Evolutionary conservation across 208 protist species (phyloP).

Genomic region (Trypanosoma cruzi): DNA sequence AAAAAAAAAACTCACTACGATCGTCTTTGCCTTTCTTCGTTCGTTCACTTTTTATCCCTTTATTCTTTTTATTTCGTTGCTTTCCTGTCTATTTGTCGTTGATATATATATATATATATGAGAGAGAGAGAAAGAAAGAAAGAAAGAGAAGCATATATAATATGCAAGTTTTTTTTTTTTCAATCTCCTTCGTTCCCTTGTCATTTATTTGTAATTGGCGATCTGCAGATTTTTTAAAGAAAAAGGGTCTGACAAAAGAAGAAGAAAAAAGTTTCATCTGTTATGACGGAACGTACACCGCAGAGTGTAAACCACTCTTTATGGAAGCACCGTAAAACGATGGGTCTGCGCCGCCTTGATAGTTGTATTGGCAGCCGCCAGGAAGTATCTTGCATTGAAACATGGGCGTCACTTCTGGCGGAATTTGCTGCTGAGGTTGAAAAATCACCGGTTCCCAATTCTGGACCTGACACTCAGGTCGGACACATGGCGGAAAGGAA

Average conservation of each 20-base stretch:
- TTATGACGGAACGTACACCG: not conserved
- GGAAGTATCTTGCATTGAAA: not conserved
- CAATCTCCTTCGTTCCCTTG: no score
- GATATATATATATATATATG: not conserved
- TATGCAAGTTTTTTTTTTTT: not conserved
- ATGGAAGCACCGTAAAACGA: not conserved
- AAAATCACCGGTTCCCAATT: not conserved
- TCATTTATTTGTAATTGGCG: no score
- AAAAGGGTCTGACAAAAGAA: no score
- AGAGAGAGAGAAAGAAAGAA: not conserved
- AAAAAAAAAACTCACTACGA: not conserved
- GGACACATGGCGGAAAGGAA: not conserved
- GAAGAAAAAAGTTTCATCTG: no score
- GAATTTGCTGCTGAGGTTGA: not conserved
- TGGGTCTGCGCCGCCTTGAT: no score
- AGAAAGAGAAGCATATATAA: not conserved
- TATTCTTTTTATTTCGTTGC: slow-evolving; percentile 4
- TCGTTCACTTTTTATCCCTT: slow-evolving; percentile 1
- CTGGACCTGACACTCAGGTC: not conserved
- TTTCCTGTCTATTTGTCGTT: not conserved
- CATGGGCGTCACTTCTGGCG: not conserved
- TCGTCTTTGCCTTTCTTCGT: not conserved
- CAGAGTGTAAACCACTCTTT: not conserved
- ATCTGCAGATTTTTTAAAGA: no score
- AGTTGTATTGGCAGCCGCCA: no score